A percentile compares a stretch with the other conserved stretches of the same genome.
Conservation (phyloP, 177 flowering plant species). For the Vitis hybrid region DNA sequence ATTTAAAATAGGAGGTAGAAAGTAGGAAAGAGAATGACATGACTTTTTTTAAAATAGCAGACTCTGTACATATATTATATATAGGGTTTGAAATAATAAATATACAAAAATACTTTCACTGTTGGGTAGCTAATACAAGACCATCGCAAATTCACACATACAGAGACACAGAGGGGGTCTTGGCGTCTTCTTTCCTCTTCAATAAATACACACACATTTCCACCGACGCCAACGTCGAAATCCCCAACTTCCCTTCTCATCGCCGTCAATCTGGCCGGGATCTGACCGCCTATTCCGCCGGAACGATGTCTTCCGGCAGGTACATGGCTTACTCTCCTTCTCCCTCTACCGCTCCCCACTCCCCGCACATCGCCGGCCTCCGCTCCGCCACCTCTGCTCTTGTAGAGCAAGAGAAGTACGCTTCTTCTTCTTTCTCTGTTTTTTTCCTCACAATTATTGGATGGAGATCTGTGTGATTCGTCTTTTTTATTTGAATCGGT, state of each 20-base stretch:
- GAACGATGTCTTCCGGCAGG: slow-evolving; percentile 61
- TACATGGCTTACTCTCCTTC: slow-evolving; percentile 93
- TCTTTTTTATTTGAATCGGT: background rate
- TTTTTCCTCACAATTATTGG: background rate
- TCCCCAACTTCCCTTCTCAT: background rate
- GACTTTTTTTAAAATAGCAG: no score
- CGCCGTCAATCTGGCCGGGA: slow-evolving; percentile 22
- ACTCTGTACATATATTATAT: no score
- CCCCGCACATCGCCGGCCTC: slow-evolving; percentile 70
- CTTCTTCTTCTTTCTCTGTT: slow-evolving; percentile 1
- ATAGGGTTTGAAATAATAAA: no score
- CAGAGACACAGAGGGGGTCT: background rate
- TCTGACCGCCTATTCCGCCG: slow-evolving; percentile 26
- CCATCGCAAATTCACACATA: no score
- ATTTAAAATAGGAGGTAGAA: no score
- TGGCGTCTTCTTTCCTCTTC: background rate
- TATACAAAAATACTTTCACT: no score
- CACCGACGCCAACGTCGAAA: slow-evolving; percentile 24
- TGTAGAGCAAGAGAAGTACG: slow-evolving; percentile 83
- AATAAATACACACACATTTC: background rate
- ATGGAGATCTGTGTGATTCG: background rate
- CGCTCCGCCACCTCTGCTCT: slow-evolving; percentile 61
- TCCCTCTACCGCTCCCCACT: slow-evolving; percentile 74
- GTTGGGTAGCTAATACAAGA: no score
- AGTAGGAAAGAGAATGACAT: no score